Conservation (phyloP, 1,284 basidiomycete genomes). For the Heterobasidion parviporum region DNA sequence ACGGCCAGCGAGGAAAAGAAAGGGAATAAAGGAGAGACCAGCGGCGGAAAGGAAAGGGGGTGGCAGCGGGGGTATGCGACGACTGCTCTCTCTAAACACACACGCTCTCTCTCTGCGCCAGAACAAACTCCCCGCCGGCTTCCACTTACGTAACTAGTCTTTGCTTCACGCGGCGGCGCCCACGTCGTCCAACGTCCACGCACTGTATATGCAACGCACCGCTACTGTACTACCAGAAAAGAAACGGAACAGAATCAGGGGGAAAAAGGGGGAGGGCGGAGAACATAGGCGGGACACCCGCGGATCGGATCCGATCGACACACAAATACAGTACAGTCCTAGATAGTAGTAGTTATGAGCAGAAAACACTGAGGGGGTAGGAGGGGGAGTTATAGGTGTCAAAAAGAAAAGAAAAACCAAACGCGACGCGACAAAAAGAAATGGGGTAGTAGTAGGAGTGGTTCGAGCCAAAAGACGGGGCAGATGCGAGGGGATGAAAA, state of each 20-base stretch:
- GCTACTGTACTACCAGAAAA: no score
- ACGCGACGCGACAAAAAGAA: neutral
- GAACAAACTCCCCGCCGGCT: no score
- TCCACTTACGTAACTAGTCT: no score
- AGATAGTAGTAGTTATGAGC: neutral
- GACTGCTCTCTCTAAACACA: no score
- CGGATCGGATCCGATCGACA: neutral
- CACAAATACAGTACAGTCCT: neutral
- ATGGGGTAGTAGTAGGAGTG: neutral
- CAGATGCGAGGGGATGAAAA: neutral
- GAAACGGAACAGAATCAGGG: conserved; percentile 5
- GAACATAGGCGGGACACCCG: neutral
- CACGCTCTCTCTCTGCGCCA: no score
- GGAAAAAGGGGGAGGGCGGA: neutral
- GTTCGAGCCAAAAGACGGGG: neutral
- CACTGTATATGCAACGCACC: no score
- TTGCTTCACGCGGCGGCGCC: no score
- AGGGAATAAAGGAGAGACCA: conserved; percentile 10
- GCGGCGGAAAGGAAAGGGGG: neutral
- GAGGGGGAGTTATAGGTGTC: conserved; percentile 6
- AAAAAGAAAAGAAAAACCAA: conserved; percentile 1
- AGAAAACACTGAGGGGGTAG: neutral
- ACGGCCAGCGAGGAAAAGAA: neutral
- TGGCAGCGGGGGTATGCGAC: neutral
- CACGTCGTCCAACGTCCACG: no score